These are phyloP conservation scores for Ascochyta rabiei DNA, from an alignment of 2,329 filamentous ascomycete genomes.

Conservation along the genomic window DNA sequence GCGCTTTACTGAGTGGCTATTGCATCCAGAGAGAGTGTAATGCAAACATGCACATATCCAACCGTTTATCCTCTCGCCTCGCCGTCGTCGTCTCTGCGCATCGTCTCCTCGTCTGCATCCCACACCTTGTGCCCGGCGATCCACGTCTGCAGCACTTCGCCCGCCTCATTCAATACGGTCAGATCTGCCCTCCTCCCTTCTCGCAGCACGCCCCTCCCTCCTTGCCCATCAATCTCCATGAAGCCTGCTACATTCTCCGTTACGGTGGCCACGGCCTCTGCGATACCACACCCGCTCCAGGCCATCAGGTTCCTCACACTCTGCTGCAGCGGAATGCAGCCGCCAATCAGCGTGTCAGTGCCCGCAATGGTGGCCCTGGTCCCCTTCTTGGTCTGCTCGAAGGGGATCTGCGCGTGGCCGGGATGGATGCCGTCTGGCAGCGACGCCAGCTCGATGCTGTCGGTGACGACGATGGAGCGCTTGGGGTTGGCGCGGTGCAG, in stretches of 20 bases:
- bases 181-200: conserved; percentile 57
- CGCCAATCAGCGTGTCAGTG: conserved; percentile 61
- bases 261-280: conserved; percentile 56
- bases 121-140: conserved; percentile 56
- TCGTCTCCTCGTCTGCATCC: conserved; percentile 46
- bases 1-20: too few relatives aligned
- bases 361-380: conserved; percentile 58
- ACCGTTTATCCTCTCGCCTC: conserved; percentile 31
- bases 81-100: conserved; percentile 35
- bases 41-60: background rate
- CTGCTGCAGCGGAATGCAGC: conserved; percentile 58
- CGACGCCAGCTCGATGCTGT: conserved; percentile 61
- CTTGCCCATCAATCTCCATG: conserved; percentile 54
- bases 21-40: too few relatives aligned
- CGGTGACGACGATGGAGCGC: conserved; percentile 60
- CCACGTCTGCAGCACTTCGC: conserved; percentile 59
- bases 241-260: conserved; percentile 58
- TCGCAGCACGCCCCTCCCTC: conserved; percentile 52
- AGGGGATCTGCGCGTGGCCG: conserved; percentile 59
- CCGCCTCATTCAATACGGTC: conserved; percentile 54
- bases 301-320: conserved; percentile 57
- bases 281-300: conserved; percentile 55
- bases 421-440: conserved; percentile 59
- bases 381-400: conserved; percentile 56
- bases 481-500: conserved; percentile 55